Conservation (phyloP, 352 stramenopile genomes). For the Pythium chondricola region DNA sequence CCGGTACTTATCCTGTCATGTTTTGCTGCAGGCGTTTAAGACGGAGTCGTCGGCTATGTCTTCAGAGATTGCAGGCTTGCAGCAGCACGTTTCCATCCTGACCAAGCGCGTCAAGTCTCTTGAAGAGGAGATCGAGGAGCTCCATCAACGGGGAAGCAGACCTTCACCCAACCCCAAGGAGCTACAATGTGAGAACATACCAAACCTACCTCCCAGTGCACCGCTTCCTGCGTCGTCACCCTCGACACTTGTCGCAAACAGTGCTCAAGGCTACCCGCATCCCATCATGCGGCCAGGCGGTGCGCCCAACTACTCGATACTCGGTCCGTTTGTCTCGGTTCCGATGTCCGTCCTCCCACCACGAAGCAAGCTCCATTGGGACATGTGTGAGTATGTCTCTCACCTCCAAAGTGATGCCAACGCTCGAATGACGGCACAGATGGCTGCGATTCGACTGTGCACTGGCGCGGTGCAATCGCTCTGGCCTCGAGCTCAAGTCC, state of each 20-base stretch:
- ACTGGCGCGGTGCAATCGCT: conserved; percentile 82
- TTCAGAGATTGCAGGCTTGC: conserved; percentile 7
- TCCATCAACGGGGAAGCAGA: conserved; percentile 1
- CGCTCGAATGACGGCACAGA: conserved; percentile 56
- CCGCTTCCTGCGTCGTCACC: no score
- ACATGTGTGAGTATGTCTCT: conserved; percentile 81
- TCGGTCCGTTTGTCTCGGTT: conserved; percentile 79
- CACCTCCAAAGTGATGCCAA: conserved; percentile 75
- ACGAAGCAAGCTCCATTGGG: conserved; percentile 81
- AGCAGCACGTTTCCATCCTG: conserved; percentile 10
- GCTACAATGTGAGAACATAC: background rate
- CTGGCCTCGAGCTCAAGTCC: conserved; percentile 94
- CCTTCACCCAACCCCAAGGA: background rate
- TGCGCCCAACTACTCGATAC: conserved; percentile 35
- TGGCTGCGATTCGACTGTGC: conserved; percentile 70
- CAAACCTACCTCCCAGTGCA: background rate
- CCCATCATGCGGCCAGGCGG: conserved; percentile 24
- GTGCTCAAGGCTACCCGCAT: conserved; percentile 33
- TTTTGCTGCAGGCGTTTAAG: no score
- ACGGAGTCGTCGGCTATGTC: conserved; percentile 1
- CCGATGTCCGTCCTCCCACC: conserved; percentile 79
- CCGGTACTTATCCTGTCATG: no score
- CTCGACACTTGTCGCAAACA: no score
- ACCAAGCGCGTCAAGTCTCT: conserved; percentile 11
- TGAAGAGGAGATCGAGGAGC: conserved; percentile 14